Percentiles rank a stretch among this genome's conserved stretches.
phyloP scores from a whole-genome alignment of 2,329 filamentous ascomycete species.

The Penicillium capsulatum region DNA sequence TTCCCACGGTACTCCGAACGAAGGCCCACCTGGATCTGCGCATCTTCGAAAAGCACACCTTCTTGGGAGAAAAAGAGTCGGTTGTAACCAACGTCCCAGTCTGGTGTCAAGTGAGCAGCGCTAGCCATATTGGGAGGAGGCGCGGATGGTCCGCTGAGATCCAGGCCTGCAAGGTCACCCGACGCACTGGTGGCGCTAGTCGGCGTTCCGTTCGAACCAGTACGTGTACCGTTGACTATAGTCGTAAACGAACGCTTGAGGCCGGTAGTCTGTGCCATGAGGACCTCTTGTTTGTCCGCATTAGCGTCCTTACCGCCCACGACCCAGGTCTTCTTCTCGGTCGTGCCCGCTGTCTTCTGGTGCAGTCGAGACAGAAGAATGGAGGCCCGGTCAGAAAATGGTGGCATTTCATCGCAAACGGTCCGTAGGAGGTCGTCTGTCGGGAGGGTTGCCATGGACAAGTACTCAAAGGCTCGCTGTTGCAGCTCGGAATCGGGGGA shows the following conservation, averaged over 20 bases:
- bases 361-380: slow-evolving; percentile 87
- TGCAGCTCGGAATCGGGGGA: slow-evolving; percentile 93
- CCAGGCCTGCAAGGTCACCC: slow-evolving; percentile 74
- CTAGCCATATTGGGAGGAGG: slow-evolving; percentile 80
- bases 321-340: slow-evolving; percentile 94
- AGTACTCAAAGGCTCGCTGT: slow-evolving; percentile 92
- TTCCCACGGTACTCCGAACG: slow-evolving; percentile 94
- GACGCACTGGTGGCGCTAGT: slow-evolving; percentile 43
- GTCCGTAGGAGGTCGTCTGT: slow-evolving; percentile 89
- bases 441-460: slow-evolving; percentile 76
- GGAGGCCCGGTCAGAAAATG: slow-evolving; percentile 91
- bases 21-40: slow-evolving; percentile 85
- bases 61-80: slow-evolving; percentile 73
- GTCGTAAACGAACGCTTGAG: slow-evolving; percentile 80
- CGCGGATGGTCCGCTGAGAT: slow-evolving; percentile 63
- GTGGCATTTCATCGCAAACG: slow-evolving; percentile 97
- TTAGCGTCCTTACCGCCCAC: slow-evolving; percentile 97
- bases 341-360: slow-evolving; percentile 87
- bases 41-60: slow-evolving; percentile 90
- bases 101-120: slow-evolving; percentile 85
- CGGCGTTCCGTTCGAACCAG: slow-evolving; percentile 33
- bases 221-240: slow-evolving; percentile 43
- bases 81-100: slow-evolving; percentile 90
- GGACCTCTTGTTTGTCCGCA: slow-evolving; percentile 71
- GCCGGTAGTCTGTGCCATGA: slow-evolving; percentile 72